Percentiles rank a stretch among this genome's conserved stretches.
phyloP scores from a whole-genome alignment of 2,329 filamentous ascomycete genomes.

The Aquanectria penicillioides region DNA sequence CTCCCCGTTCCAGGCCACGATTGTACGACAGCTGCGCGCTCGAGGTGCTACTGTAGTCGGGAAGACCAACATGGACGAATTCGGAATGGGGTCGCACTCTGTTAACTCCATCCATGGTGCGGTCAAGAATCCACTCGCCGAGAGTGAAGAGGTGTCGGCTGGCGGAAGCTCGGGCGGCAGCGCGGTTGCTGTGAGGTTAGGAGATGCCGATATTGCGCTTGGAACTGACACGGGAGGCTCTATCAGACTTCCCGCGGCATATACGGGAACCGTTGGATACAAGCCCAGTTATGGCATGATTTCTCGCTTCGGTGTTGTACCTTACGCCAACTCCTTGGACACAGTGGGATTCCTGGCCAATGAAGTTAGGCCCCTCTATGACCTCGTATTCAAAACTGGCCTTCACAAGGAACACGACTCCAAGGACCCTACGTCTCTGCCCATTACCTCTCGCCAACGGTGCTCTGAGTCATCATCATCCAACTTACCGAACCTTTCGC shows the following conservation, averaged over 20 bases:
- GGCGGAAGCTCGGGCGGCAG: conserved; percentile 95
- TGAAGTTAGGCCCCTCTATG: conserved; percentile 60
- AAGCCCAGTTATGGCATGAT: conserved; percentile 93
- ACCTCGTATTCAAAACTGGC: conserved; percentile 61
- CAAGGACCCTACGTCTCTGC: conserved; percentile 79
- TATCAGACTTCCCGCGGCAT: conserved; percentile 86
- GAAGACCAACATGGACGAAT: conserved; percentile 96
- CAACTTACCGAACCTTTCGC: conserved; percentile 39
- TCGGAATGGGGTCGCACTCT: conserved; percentile 93
- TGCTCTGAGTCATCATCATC: conserved; percentile 48
- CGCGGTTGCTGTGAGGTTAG: conserved; percentile 80
- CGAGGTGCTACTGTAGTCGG: conserved; percentile 73
- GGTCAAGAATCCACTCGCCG: conserved; percentile 63
- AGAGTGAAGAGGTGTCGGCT: conserved; percentile 65
- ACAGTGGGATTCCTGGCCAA: conserved; percentile 82
- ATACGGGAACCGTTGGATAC: conserved; percentile 84
- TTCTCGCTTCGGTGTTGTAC: conserved; percentile 85
- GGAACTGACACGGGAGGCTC: conserved; percentile 96
- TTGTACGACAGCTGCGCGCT: conserved; percentile 73
- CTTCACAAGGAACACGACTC: conserved; percentile 68
- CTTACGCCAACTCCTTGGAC: conserved; percentile 92
- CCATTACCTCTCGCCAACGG: conserved; percentile 61
- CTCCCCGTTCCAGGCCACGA: conserved; percentile 85
- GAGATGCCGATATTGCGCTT: conserved; percentile 70
- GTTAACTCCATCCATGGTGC: conserved; percentile 73